Evolutionary conservation across 805 yeast genomes (phyloP).

Genomic region (Candida sakaeoensis): DNA sequence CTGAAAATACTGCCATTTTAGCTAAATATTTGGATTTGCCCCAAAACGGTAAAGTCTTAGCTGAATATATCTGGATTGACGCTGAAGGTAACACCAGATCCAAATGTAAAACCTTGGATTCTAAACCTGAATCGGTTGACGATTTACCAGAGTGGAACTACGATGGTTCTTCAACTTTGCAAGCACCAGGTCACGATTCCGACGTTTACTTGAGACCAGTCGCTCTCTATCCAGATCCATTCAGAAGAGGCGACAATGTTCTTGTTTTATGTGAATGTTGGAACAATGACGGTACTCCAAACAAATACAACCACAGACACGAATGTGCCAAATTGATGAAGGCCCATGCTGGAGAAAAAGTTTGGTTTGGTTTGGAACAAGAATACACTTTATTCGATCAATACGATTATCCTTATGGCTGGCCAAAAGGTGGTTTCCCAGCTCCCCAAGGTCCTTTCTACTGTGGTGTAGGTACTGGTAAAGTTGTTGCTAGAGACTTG

Average conservation of each 20-base stretch:
- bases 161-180: slow-evolving; percentile 97
- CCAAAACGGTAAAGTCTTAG: slow-evolving; percentile 83
- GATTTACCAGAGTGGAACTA: slow-evolving; percentile 99
- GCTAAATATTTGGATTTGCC: slow-evolving; percentile 78
- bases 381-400: slow-evolving; percentile 96
- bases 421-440: slow-evolving; percentile 99
- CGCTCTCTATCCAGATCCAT: slow-evolving; percentile 92
- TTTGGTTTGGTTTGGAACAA: slow-evolving; percentile 99
- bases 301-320: slow-evolving; percentile 97
- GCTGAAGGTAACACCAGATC: slow-evolving; percentile 88
- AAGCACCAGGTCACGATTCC: slow-evolving; percentile 97
- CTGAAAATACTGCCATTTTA: slow-evolving; percentile 74
- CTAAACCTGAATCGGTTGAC: slow-evolving; percentile 65
- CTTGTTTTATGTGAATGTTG: slow-evolving; percentile 94
- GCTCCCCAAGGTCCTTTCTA: slow-evolving; percentile 99
- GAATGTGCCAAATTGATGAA: slow-evolving; percentile 93
- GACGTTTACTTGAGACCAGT: slow-evolving; percentile 95
- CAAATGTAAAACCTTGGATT: slow-evolving; percentile 82
- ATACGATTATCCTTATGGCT: slow-evolving; percentile 86
- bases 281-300: slow-evolving; percentile 98
- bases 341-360: slow-evolving; percentile 78
- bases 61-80: slow-evolving; percentile 98
- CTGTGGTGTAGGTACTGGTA: slow-evolving; percentile 99
- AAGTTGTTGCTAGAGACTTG: slow-evolving; percentile 95
- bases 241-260: slow-evolving; percentile 96